A percentile compares a stretch with the other conserved stretches of the same genome.
Evolutionary conservation across 1,139 yeast genomes (phyloP).

Genomic region (Saccharomyces hybrid): DNA sequence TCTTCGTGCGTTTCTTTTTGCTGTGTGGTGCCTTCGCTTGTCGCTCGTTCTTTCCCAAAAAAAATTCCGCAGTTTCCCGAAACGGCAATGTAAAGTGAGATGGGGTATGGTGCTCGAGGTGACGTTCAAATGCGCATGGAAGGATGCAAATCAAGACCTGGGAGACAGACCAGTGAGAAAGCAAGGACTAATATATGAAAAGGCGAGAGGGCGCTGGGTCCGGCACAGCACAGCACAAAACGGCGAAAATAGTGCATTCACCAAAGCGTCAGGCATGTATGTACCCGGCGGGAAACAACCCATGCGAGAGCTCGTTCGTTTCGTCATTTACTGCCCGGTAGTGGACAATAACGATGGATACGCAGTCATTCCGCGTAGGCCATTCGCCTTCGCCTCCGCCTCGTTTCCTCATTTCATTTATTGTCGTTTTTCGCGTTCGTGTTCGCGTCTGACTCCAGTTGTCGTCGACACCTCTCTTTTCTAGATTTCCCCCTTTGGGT

Average conservation of each 20-base stretch:
- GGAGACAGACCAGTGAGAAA: background rate
- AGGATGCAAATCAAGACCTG: background rate
- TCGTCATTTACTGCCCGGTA: background rate
- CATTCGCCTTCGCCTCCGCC: too few species aligned
- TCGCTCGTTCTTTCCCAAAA: background rate
- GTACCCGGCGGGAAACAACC: background rate
- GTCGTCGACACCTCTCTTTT: too few species aligned
- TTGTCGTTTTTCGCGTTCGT: too few species aligned
- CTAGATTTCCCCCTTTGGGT: too few species aligned
- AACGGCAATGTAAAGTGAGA: background rate
- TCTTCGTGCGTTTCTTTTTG: background rate
- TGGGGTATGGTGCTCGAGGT: background rate
- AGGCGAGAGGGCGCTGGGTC: background rate
- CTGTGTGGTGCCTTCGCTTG: background rate
- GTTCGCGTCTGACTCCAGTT: too few species aligned
- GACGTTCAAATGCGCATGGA: background rate
- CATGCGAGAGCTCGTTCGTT: background rate
- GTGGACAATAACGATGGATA: background rate
- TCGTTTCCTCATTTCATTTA: too few species aligned
- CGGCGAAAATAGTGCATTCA: background rate
- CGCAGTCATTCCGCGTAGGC: background rate
- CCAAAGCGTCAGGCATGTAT: background rate
- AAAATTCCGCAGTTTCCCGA: constrained; percentile 1
- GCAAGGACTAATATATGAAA: background rate
- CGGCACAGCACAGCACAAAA: background rate